Evolutionary conservation across 2,329 filamentous ascomycete genomes (phyloP).

Genomic region (Decorospora gaudefroyi): DNA sequence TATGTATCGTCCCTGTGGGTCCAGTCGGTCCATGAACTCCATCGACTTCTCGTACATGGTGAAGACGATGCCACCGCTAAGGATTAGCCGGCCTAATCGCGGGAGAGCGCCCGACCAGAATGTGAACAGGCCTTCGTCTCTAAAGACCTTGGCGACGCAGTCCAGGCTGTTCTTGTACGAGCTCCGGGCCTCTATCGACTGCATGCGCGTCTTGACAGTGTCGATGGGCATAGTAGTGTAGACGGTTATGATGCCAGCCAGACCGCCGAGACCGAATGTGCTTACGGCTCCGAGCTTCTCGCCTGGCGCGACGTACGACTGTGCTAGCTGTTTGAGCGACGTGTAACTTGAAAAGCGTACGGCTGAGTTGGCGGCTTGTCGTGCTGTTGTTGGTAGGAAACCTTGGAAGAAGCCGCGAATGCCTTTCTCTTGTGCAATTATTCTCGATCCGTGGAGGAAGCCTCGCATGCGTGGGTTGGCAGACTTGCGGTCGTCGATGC

Average conservation of each 20-base stretch:
- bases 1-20: slow-evolving; percentile 84
- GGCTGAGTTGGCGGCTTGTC: slow-evolving; percentile 93
- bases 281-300: slow-evolving; percentile 88
- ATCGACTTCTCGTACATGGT: slow-evolving; percentile 98
- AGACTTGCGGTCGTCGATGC: slow-evolving; percentile 92
- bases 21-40: slow-evolving; percentile 76
- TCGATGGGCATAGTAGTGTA: slow-evolving; percentile 74
- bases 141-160: slow-evolving; percentile 82
- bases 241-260: slow-evolving; percentile 90
- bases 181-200: slow-evolving; percentile 82
- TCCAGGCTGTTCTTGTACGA: slow-evolving; percentile 86
- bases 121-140: slow-evolving; percentile 84
- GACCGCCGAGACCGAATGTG: slow-evolving; percentile 87
- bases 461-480: slow-evolving; percentile 84
- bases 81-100: slow-evolving; percentile 76
- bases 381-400: slow-evolving; percentile 89
- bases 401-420: slow-evolving; percentile 95
- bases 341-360: slow-evolving; percentile 91
- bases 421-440: slow-evolving; percentile 88
- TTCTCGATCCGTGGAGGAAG: slow-evolving; percentile 84
- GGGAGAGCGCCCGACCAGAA: slow-evolving; percentile 95
- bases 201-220: slow-evolving; percentile 96
- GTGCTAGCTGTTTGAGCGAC: slow-evolving; percentile 84
- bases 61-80: slow-evolving; percentile 97
- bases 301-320: slow-evolving; percentile 88